Conservation (phyloP, 257 asterid species). For the Solanum chmielewskii region DNA sequence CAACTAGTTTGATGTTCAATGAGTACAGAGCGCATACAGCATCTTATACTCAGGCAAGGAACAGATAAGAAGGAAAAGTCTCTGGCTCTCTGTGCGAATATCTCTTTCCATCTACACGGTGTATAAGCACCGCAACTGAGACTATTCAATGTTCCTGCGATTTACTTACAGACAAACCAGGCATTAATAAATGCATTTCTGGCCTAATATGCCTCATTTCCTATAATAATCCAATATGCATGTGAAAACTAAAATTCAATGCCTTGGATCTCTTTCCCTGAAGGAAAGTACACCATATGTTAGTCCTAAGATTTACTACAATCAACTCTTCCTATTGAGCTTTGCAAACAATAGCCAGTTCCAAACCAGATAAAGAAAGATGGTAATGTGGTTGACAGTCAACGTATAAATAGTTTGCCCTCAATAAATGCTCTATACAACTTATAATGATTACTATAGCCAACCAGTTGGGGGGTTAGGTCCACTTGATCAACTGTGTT, state of each 20-base stretch:
- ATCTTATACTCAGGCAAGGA: background rate
- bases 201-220: background rate
- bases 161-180: background rate
- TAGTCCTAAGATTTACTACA: background rate
- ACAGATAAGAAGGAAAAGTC: background rate
- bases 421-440: background rate
- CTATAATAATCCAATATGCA: background rate
- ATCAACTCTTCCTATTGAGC: background rate
- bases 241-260: background rate
- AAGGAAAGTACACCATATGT: background rate
- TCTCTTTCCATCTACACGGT: background rate
- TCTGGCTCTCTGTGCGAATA: background rate
- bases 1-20: background rate
- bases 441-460: background rate
- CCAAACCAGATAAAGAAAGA: background rate
- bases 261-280: background rate
- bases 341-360: background rate
- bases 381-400: background rate
- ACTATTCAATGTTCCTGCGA: background rate
- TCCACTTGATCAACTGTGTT: background rate
- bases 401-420: background rate
- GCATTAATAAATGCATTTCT: background rate
- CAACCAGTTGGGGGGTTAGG: background rate
- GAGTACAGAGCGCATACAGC: background rate
- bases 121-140: background rate